Conservation (phyloP, 257 asterid species). For the Nicotiana attenuata region DNA sequence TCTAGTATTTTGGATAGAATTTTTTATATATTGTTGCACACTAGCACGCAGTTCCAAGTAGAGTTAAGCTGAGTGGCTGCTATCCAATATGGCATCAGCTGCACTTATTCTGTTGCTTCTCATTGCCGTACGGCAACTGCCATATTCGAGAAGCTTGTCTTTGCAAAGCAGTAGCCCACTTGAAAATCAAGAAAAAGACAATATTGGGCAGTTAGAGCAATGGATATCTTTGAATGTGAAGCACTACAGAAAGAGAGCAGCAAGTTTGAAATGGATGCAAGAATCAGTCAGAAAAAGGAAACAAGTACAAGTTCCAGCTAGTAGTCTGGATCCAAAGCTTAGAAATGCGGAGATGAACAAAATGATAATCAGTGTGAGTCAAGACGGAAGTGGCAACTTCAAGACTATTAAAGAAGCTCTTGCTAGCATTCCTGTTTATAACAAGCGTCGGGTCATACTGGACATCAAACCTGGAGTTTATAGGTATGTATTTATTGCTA, state of each 20-base stretch:
- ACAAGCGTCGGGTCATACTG: constrained; percentile 35
- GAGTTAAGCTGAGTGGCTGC: background rate
- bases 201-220: background rate
- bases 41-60: background rate
- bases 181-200: background rate
- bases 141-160: background rate
- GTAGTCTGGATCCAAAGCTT: constrained; percentile 25
- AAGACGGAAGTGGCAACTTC: constrained; percentile 43
- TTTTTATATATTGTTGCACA: background rate
- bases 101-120: background rate
- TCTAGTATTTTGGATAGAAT: background rate
- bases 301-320: background rate
- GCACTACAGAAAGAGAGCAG: constrained; percentile 17
- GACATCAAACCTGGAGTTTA: constrained; percentile 46
- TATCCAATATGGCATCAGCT: background rate
- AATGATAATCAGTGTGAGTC: constrained; percentile 35
- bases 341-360: constrained; percentile 37
- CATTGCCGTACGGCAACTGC: background rate
- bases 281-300: background rate
- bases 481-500: constrained; percentile 24
- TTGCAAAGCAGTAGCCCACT: background rate
- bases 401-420: constrained; percentile 45
- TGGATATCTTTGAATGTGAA: constrained; percentile 33
- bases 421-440: constrained; percentile 34
- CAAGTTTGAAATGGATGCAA: background rate